Evolutionary conservation across 805 yeast genomes (phyloP).

Genomic region (Wickerhamomyces bisporus): DNA sequence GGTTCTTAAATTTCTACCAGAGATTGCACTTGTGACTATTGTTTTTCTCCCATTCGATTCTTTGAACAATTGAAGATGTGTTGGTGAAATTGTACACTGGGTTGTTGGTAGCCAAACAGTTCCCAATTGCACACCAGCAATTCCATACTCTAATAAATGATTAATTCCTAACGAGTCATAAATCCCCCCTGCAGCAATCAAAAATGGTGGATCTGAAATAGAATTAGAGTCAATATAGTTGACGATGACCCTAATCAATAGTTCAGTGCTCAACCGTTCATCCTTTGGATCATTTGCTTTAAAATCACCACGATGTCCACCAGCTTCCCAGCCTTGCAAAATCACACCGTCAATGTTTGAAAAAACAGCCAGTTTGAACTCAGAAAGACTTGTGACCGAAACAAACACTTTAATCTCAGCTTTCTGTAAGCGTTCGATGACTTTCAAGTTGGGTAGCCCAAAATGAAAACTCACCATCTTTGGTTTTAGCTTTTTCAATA

Average conservation of each 20-base stretch:
- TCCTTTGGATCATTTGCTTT: slow-evolving; percentile 28
- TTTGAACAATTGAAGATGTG: slow-evolving; percentile 10
- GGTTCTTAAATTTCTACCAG: slow-evolving; percentile 22
- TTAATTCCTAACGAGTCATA: slow-evolving; percentile 28
- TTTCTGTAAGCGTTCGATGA: slow-evolving; percentile 30
- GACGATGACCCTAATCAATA: slow-evolving; percentile 19
- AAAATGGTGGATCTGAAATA: slow-evolving; percentile 14
- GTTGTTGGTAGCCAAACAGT: slow-evolving; percentile 37
- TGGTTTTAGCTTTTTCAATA: slow-evolving; percentile 29
- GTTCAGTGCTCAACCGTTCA: slow-evolving; percentile 30
- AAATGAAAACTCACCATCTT: slow-evolving; percentile 48
- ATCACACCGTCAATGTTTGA: slow-evolving; percentile 43
- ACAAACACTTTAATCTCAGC: slow-evolving; percentile 39
- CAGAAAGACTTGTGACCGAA: slow-evolving; percentile 41
- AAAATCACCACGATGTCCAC: slow-evolving; percentile 58
- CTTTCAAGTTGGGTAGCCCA: slow-evolving; percentile 35
- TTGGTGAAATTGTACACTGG: slow-evolving; percentile 13
- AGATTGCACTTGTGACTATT: slow-evolving; percentile 20
- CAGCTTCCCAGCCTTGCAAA: slow-evolving; percentile 59
- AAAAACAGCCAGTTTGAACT: slow-evolving; percentile 29
- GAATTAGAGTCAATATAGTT: slow-evolving; percentile 13
- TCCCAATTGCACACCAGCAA: slow-evolving; percentile 53
- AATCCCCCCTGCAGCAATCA: slow-evolving; percentile 55
- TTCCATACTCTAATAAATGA: slow-evolving; percentile 34
- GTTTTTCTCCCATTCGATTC: slow-evolving; percentile 22